Evolutionary conservation across 257 asterid species (phyloP), one percentile per base, ranked within the genome.

Genomic region (Rehmannia glutinosa): DNA sequence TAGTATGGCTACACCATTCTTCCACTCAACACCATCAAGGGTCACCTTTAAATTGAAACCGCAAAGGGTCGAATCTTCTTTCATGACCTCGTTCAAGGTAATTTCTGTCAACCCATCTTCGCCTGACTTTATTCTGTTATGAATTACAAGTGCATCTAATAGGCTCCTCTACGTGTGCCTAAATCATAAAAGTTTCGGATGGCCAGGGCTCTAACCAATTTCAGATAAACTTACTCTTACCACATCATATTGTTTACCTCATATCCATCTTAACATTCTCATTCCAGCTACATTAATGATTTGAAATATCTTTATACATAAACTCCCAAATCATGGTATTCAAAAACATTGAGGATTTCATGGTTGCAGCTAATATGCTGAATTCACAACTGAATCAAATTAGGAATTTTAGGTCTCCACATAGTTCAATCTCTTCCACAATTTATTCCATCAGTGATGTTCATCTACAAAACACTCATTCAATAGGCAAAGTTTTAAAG

Each of bases 21-120:
- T 62, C 36, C 39, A 69, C 21, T 51, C 28, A 45, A 50, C 20
- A 51, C 66, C 30, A 61, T n/a, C 42, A 62, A 65, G 32, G 35
- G 41, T 39, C n/a, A 52, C 49, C 60, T 49, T 35, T 8, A 55
- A 10, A 61, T 38, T 50, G 78, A 66, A 62, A 24, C 53, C 25
- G 7, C 36, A 23, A 51, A 51, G n/a, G 58, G 16, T 23, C 60
- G 10, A 58, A 20, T 41, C 20, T 64, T 28, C 64, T 32, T 11
- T 33, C 54, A 19, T 63, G n/a, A 30, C 53, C 51, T 62, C 53
- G 13, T 50, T 10, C 43, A 38, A 38, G 43, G 43, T 9, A 38
- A 38, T 38, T 38, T 38, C 9, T 38, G 9, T 38, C n/a, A n/a
- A n/a, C n/a, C n/a, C n/a, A n/a, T n/a, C n/a, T 6, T 38, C 12